Base-by-base conservation (phyloP, 352 stramenopile genomes). In the Globisporangium takayamanum region DNA sequence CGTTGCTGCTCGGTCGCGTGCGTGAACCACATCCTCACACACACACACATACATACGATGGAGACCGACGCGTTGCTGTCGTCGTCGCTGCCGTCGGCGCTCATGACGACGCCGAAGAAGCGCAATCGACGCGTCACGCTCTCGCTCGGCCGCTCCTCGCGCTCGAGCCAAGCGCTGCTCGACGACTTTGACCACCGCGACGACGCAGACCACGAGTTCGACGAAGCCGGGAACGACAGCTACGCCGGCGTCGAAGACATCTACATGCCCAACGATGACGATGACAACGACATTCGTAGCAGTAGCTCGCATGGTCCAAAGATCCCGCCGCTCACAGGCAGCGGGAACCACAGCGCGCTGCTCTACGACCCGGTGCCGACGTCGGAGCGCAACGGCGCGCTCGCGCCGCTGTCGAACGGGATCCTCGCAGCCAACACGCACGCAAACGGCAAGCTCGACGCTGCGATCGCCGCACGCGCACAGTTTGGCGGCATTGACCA, bases 51-150 rank as follows among this genome's bases (percentile, higher is more conserved):
- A 22, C 52, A 53, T 15, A 25, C 33, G 47, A 62, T 62, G 56
- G 56, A 62, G 49, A 62, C 56, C 16, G 56, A 62, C 37, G 41
- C 56, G 49, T 39, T 62, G 47, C 48, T 62, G 14, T 47, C 48
- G 48, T 25, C 55, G 28, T 30, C 26, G 11, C 20, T 41, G 3
- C 45, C 45, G 16, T 5, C 51, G 15, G n/a, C 50, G n/a, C 16
- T 15, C 4, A 36, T n/a, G 46, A 49, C 55, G 42, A 59, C 54
- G 42, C 56, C 56, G 22, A 62, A 62, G 56, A 62, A 62, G 49
- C 56, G 56, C 56, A 54, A 54, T 16, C 48, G 49, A 16, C 56
- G 49, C 56, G 56, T 62, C 20, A 47, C 36, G 39, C 33, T 62
- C 48, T 62, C 56, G 56, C 56, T 62, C 47, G 56, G 56, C 18